Conservation (phyloP, 805 yeast genomes). For the Teunomyces aglyptinius region DNA sequence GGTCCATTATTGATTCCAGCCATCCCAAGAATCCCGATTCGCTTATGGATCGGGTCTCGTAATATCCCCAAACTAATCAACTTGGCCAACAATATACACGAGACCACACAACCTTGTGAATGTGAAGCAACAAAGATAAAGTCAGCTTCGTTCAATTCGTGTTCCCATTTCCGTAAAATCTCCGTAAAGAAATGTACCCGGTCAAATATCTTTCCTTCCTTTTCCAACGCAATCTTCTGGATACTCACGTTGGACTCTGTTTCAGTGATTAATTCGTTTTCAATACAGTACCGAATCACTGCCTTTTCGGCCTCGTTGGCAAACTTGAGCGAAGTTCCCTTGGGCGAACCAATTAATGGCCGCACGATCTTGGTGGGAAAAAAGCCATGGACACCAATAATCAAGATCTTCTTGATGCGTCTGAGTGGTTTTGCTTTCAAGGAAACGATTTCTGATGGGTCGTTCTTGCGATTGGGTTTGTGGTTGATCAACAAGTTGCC, state of each 20-base stretch:
- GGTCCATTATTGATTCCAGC: slow-evolving; percentile 97
- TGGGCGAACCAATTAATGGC: slow-evolving; percentile 90
- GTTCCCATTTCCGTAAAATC: slow-evolving; percentile 65
- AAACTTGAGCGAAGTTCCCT: slow-evolving; percentile 90
- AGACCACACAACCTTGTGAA: slow-evolving; percentile 94
- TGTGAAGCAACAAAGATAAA: slow-evolving; percentile 90
- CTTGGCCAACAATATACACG: slow-evolving; percentile 72
- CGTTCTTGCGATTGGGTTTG: slow-evolving; percentile 8
- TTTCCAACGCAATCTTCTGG: slow-evolving; percentile 91
- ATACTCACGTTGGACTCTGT: slow-evolving; percentile 43
- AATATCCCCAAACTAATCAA: slow-evolving; percentile 57
- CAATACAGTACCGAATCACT: slow-evolving; percentile 57
- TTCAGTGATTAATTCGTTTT: slow-evolving; percentile 36
- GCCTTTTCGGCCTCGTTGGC: slow-evolving; percentile 87
- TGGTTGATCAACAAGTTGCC: slow-evolving; percentile 42
- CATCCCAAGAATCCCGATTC: slow-evolving; percentile 82
- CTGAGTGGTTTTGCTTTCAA: slow-evolving; percentile 28
- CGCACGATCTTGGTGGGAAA: slow-evolving; percentile 86
- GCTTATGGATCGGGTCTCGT: slow-evolving; percentile 39
- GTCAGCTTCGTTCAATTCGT: slow-evolving; percentile 65
- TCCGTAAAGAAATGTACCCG: slow-evolving; percentile 80
- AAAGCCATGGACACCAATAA: slow-evolving; percentile 94
- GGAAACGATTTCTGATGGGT: slow-evolving; percentile 19
- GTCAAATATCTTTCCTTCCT: slow-evolving; percentile 86
- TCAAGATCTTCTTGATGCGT: slow-evolving; percentile 59